These are phyloP conservation scores for Solidago caesia DNA, from an alignment of 129 eudicot genomes.

Conservation along the genomic window DNA sequence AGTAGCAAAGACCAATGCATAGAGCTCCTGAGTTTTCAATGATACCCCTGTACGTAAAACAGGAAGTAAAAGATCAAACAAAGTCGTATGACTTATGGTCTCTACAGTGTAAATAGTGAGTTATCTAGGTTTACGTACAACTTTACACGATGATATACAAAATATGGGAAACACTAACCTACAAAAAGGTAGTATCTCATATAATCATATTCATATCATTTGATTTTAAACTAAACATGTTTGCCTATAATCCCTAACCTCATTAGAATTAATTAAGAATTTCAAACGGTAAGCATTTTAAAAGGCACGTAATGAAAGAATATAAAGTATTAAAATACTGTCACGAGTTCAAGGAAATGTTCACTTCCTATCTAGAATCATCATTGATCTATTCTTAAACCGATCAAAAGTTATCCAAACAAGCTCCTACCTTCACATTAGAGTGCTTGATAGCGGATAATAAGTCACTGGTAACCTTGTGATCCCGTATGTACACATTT, in stretches of 20 bases:
- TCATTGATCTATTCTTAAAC: neutral
- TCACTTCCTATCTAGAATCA: neutral
- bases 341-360: neutral
- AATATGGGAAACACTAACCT: neutral
- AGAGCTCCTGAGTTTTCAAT: conserved; percentile 91
- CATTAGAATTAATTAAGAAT: too few species aligned
- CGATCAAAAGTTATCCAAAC: neutral
- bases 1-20: conserved; percentile 83
- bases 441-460: neutral
- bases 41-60: conserved; percentile 68
- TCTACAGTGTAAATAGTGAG: neutral
- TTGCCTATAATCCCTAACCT: too few species aligned
- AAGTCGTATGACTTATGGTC: conserved; percentile 5
- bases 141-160: neutral
- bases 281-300: neutral
- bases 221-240: neutral
- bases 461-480: neutral
- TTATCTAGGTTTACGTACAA: conserved; percentile 1
- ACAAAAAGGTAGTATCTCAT: neutral
- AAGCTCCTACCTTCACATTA: neutral
- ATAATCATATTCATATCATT: neutral
- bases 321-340: neutral
- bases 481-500: neutral
- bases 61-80: conserved; percentile 11
- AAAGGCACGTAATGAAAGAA: neutral